phyloP scores from a whole-genome alignment of 768 basidiomycete genomes.

The Boletus sp. region DNA sequence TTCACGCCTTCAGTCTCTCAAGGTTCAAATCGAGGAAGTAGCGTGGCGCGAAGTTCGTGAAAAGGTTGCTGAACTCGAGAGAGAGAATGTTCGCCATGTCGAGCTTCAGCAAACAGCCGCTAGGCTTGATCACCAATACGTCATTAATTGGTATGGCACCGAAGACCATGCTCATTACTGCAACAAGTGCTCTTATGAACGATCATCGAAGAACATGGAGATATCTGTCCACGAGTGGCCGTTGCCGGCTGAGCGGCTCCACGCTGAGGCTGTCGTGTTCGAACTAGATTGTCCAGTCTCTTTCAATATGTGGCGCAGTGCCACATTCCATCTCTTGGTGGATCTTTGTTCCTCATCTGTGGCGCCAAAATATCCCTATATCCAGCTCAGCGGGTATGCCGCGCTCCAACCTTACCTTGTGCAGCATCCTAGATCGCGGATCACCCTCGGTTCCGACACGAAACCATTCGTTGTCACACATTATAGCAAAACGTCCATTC shows the following conservation, averaged over 20 bases:
- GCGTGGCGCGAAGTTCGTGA: slow-evolving; percentile 19
- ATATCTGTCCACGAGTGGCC: slow-evolving; percentile 48
- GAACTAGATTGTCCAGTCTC: slow-evolving; percentile 39
- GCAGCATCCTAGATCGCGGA: neutral
- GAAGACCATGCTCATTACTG: slow-evolving; percentile 12
- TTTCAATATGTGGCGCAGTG: slow-evolving; percentile 43
- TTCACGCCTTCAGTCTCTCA: slow-evolving; percentile 22
- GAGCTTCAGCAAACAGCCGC: slow-evolving; percentile 2
- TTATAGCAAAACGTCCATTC: slow-evolving; percentile 14
- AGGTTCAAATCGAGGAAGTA: slow-evolving; percentile 28
- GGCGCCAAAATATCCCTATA: slow-evolving; percentile 6
- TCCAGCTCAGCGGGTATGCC: slow-evolving; percentile 9
- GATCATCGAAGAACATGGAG: slow-evolving; percentile 15
- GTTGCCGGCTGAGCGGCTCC: slow-evolving; percentile 28
- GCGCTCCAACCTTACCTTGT: slow-evolving; percentile 14
- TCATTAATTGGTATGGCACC: neutral
- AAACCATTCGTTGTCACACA: slow-evolving; percentile 22
- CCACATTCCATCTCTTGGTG: slow-evolving; percentile 38
- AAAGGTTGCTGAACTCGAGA: slow-evolving; percentile 31
- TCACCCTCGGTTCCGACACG: slow-evolving; percentile 23
- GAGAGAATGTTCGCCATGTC: slow-evolving; percentile 20
- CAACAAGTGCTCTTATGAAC: slow-evolving; percentile 29
- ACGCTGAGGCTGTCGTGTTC: slow-evolving; percentile 36
- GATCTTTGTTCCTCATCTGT: slow-evolving; percentile 30
- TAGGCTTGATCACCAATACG: slow-evolving; percentile 6